A percentile compares a stretch with the other conserved stretches of the same genome.
These are phyloP conservation scores for Sambucus nigra DNA, from an alignment of 129 eudicot species.

Conservation along the genomic window DNA sequence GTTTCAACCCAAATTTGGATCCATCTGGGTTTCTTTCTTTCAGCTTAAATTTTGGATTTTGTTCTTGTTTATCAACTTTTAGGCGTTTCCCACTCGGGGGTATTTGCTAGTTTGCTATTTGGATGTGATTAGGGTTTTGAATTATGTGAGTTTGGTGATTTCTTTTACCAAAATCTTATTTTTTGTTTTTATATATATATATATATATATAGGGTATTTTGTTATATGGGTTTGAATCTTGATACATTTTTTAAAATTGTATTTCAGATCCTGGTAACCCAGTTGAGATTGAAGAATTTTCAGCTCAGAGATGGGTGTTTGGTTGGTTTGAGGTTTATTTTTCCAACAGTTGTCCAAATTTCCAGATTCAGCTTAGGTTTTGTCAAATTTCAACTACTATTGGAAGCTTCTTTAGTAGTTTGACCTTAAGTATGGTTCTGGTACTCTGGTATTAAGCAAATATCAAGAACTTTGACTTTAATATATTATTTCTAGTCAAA, in stretches of 20 bases:
- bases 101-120: not conserved
- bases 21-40: conserved; percentile 31
- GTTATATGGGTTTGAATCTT: conserved; percentile 1
- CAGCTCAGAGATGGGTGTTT: conserved; percentile 11
- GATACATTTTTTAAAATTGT: not conserved
- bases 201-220: conserved; percentile 11
- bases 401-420: conserved; percentile 20
- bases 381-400: conserved; percentile 19
- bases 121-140: conserved; percentile 23
- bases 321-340: conserved; percentile 13
- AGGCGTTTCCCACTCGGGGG: not conserved
- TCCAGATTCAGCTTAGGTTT: conserved; percentile 8
- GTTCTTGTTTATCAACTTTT: not conserved
- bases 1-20: conserved; percentile 20
- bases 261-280: conserved; percentile 29
- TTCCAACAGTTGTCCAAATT: conserved; percentile 3
- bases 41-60: conserved; percentile 11
- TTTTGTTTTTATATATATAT: not conserved
- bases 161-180: not conserved
- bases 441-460: not conserved
- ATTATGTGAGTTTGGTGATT: not conserved
- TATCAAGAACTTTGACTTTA: conserved; percentile 23
- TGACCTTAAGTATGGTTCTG: conserved; percentile 22
- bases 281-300: conserved; percentile 11
- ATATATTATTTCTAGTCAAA: conserved; percentile 9